Base-by-base conservation (phyloP, 495 filamentous ascomycete species). In the Barbatosphaeria neglecta region DNA sequence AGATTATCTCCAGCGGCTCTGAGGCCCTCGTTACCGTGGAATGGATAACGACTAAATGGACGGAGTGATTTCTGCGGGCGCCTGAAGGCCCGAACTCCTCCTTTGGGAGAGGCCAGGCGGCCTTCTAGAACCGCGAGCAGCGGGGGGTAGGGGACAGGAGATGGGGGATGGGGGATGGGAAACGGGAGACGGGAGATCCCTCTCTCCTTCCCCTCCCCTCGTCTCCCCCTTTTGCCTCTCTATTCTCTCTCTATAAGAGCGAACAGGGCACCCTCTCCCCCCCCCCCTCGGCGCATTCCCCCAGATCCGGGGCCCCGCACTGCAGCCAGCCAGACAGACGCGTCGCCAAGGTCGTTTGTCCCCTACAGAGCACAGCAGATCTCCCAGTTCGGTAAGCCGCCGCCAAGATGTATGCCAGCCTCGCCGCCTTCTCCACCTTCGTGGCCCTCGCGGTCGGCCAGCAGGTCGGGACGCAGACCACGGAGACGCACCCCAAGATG, bases 401-500 rank as follows among this genome's bases (percentile, higher is more conserved):
- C 39, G 39, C 25, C 45, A 51, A 52, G 43, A 58, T 58, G 56
- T 48, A 56, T 23, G 39, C 56, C 25, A 50, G 54, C 37, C 33
- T 59, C 41, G 47, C 54, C 43, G 54, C 56, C 40, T 46, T 56
- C 37, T 56, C 62, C 45, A 61, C 61, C 63, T 54, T 73, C 37
- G 38, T 63, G 46, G 62, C 61, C 56, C 28, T 61, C 43, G 59
- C 56, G 35, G 50, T 59, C 17, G 67, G 61, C 51, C 80, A 83
- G 60, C 69, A 80, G 56, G 69, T 73, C 52, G 77, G 76, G 56
- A 78, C 59, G n/a, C 24, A 64, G 50, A 64, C 61, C 6, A 51
- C 68, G n/a, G 80, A 83, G 60, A 71, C 64, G 15, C 77, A 82
- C 49, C 78, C 78, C 43, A 65, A 70, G 52, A 54, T 82, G 58